Base-by-base conservation (phyloP, 225 moss, liverwort and hornwort species). In the Marchantia paleacea region DNA sequence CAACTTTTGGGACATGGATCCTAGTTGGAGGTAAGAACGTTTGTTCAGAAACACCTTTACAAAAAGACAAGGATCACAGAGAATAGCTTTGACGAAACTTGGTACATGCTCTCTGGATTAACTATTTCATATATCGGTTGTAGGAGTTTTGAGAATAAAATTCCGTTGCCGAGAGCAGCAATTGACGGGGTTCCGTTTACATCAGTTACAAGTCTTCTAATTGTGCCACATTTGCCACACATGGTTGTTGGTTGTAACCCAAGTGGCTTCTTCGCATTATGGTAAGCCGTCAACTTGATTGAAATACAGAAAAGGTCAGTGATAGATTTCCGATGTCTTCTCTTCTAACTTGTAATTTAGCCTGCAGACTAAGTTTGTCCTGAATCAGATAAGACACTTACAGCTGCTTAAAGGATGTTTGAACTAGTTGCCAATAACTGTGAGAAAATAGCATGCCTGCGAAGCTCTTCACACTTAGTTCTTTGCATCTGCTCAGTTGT, bases 1-100 rank as follows among this genome's bases (percentile, higher is more conserved):
- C 18, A 81, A 75, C 31, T 81, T 81, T 71, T 86, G 83, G 83
- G 76, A 84, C 75, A 74, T 86, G 81, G 81, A 86, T 69, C n/a
- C 78, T 30, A 55, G 69, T 50, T 84, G 83, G 83, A 86, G 86
- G 86, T 85, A 85, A 55, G 28, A 52, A 64, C 49, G 55, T 4
- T 15, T 53, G 74, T 53, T 29, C 18, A 54, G 55, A 53, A 11
- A 6, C 14, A 14, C 6, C 74, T 74, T 14, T 53, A 24, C 7
- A 24, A 52, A 53, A 25, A 54, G 9, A 74, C 9, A 12, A 29
- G n/a, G 52, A 2, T 18, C 39, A 39, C 39, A 2, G 2, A 39
- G 39, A 39, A 39, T 39, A 2, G 2, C 39, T 39, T 39, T 39
- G 52, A 0, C 73, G 3, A 26, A 73, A 54, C 53, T 29, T 52